These are phyloP conservation scores for Aspergillus persii DNA, from an alignment of 2,329 filamentous ascomycete species.

Conservation along the genomic window DNA sequence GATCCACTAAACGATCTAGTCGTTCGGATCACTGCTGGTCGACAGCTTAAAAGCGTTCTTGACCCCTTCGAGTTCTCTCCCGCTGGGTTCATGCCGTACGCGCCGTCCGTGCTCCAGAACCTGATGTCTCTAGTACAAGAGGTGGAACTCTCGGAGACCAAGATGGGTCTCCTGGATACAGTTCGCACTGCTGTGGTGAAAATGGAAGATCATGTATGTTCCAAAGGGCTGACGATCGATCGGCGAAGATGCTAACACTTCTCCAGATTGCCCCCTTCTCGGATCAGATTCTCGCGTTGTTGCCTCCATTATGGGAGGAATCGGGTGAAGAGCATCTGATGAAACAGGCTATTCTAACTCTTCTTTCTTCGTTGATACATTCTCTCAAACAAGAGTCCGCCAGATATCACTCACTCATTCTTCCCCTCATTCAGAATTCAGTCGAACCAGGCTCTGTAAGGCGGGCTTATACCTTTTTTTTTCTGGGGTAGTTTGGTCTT, in stretches of 20 bases:
- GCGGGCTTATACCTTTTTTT: neutral
- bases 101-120: slow-evolving; percentile 67
- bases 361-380: slow-evolving; percentile 79
- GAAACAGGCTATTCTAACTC: slow-evolving; percentile 87
- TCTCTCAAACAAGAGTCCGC: slow-evolving; percentile 77
- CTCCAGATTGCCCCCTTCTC: slow-evolving; percentile 61
- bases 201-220: slow-evolving; percentile 67
- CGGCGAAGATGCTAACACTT: slow-evolving; percentile 4
- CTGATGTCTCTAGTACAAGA: slow-evolving; percentile 76
- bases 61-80: slow-evolving; percentile 81
- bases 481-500: neutral
- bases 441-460: slow-evolving; percentile 70
- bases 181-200: slow-evolving; percentile 76
- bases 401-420: slow-evolving; percentile 73
- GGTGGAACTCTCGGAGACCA: slow-evolving; percentile 80
- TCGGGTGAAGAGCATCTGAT: slow-evolving; percentile 86
- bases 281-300: slow-evolving; percentile 74
- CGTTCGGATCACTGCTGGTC: slow-evolving; percentile 84
- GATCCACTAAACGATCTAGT: slow-evolving; percentile 85
- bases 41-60: slow-evolving; percentile 75
- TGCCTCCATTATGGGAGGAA: slow-evolving; percentile 81
- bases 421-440: slow-evolving; percentile 79
- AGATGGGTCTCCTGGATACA: slow-evolving; percentile 84
- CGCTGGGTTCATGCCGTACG: slow-evolving; percentile 73
- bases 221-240: neutral